Evolutionary conservation across 805 yeast species (phyloP).

Genomic region (Cyberlindnera sargentensis): DNA sequence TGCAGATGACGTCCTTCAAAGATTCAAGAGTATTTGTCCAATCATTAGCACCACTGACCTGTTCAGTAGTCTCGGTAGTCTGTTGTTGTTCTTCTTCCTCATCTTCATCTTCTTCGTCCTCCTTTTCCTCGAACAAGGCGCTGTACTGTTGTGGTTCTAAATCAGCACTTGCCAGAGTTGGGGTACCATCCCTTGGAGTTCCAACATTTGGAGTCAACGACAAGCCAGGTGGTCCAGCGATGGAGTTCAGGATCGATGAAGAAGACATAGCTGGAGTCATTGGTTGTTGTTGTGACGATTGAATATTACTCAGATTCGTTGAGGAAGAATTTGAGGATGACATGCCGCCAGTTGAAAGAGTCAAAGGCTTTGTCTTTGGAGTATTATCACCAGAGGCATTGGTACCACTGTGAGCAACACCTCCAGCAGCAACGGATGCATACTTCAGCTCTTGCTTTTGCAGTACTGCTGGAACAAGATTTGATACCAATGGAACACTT

Average conservation of each 20-base stretch:
- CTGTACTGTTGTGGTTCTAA: background rate
- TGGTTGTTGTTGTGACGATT: slow-evolving; percentile 2
- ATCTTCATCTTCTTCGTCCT: too few relatives aligned
- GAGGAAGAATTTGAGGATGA: slow-evolving; percentile 2
- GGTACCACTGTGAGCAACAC: background rate
- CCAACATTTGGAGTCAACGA: background rate
- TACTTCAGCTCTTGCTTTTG: slow-evolving; percentile 53
- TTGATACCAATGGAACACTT: slow-evolving; percentile 4
- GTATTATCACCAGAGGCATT: slow-evolving; percentile 10
- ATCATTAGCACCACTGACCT: background rate
- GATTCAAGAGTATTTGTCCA: slow-evolving; percentile 24
- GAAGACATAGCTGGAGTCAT: background rate
- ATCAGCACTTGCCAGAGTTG: background rate
- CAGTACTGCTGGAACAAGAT: slow-evolving; percentile 46
- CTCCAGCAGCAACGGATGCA: slow-evolving; percentile 36
- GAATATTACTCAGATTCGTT: slow-evolving; percentile 5
- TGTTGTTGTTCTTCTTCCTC: too few relatives aligned
- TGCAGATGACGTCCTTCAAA: slow-evolving; percentile 35
- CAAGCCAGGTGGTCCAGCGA: background rate
- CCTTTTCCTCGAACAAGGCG: too few relatives aligned
- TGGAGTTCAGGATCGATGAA: background rate
- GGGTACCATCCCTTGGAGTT: background rate
- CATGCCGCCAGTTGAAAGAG: slow-evolving; percentile 1
- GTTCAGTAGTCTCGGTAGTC: too few relatives aligned
- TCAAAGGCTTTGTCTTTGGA: slow-evolving; percentile 14